Evolutionary conservation across 768 basidiomycete genomes (phyloP).

Genomic region (Mycena polygramma): DNA sequence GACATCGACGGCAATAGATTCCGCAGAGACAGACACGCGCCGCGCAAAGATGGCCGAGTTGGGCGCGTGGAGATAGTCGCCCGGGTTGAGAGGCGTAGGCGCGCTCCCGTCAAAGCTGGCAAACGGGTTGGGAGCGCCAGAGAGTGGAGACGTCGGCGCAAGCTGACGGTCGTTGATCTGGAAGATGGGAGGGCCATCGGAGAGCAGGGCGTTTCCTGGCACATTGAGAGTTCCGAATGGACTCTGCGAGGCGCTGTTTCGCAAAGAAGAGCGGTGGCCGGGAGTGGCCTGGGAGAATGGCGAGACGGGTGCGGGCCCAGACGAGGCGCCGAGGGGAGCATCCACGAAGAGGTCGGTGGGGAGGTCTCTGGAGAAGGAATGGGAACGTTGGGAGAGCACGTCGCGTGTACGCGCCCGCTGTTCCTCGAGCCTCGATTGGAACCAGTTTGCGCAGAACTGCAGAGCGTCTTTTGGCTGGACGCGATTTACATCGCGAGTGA

Average conservation of each 20-base stretch:
- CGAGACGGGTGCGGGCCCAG: conserved; percentile 60
- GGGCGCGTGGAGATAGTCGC: conserved; percentile 80
- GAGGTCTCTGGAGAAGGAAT: conserved; percentile 63
- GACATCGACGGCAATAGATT: conserved; percentile 90
- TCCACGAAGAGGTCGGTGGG: conserved; percentile 74
- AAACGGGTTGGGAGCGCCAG: conserved; percentile 58
- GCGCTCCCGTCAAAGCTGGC: conserved; percentile 64
- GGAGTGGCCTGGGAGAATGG: conserved; percentile 67
- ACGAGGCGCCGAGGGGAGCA: conserved; percentile 49
- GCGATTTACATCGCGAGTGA: conserved; percentile 87
- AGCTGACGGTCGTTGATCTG: conserved; percentile 70
- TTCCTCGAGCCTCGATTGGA: conserved; percentile 88
- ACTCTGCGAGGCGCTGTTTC: conserved; percentile 68
- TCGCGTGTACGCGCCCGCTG: conserved; percentile 83
- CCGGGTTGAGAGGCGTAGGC: conserved; percentile 62
- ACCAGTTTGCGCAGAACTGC: conserved; percentile 96
- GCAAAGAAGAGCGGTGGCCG: conserved; percentile 67
- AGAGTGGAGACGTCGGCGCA: conserved; percentile 72
- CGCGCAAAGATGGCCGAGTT: conserved; percentile 87
- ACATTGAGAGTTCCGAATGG: conserved; percentile 87
- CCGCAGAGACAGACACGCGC: conserved; percentile 95
- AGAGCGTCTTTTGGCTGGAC: conserved; percentile 92
- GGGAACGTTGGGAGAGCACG: conserved; percentile 65
- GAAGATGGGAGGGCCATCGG: conserved; percentile 68
- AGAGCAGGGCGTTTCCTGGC: conserved; percentile 82